Evolutionary conservation across 108 stramenopile genomes (phyloP), one percentile per base, ranked within the genome.

Genomic region (Skeletonema costatum): DNA sequence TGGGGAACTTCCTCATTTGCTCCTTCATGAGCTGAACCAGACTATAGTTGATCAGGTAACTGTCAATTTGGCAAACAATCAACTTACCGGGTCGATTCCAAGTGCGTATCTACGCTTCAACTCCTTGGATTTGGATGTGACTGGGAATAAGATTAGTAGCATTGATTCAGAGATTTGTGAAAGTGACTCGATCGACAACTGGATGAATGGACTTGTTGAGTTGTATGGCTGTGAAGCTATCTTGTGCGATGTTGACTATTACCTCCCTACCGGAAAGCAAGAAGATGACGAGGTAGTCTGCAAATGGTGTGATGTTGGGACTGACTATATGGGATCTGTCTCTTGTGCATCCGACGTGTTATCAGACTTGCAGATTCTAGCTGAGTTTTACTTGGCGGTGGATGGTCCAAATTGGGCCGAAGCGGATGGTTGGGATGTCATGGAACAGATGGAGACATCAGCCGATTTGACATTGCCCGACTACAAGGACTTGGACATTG

Each of bases 151-250:
- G 19, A 85, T 90, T 46, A 73, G 73, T 4, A 62, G 71, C 3
- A 39, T 84, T 46, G 86, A 68, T 8, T 2, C 25, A 0, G 17
- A 76, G 0, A 60, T 87, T 25, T 90, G 90, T 59, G 72, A 73
- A 3, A 39, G 25, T 14, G 70, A 41, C 2, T 48, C 79, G 31
- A 80, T 85, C 32, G 14, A 44, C 69, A 64, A 76, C n/a, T 90
- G 89, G 89, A 90, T 88, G 87, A 74, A 90, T 48, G 87, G 87
- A 13, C 58, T 82, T 32, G 84, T 85, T 17, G 83, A 77, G 80
- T 3, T 36, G 8, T 83, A 75, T 71, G 90, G 87, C n/a, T 90
- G 89, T 53, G 76, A 77, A 71, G 87, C 87, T 11, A 90, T 90
- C 53, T 63, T 87, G 36, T 90, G 89, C 50, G 87, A 87, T 8